phyloP scores from a whole-genome alignment of 805 yeast genomes.

The Blastobotrys mokoenaii region DNA sequence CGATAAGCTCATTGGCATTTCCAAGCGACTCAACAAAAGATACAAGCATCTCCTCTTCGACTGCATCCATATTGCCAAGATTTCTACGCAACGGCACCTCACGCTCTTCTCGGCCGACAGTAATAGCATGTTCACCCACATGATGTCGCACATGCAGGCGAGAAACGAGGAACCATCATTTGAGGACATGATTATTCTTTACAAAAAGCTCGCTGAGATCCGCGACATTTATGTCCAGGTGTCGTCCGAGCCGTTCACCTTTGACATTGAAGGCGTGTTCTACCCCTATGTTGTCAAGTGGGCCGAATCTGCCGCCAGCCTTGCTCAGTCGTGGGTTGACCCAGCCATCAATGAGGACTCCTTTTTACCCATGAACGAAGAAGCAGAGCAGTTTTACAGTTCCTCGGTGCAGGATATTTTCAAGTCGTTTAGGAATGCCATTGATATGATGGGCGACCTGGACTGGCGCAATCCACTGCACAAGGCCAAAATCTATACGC shows the following conservation, averaged over 20 bases:
- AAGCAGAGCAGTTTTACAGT: slow-evolving; percentile 33
- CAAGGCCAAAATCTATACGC: slow-evolving; percentile 51
- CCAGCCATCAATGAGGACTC: slow-evolving; percentile 51
- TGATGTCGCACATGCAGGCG: slow-evolving; percentile 19
- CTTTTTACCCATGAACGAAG: slow-evolving; percentile 44
- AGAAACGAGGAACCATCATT: slow-evolving; percentile 29
- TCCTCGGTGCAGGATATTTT: slow-evolving; percentile 63
- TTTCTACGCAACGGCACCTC: slow-evolving; percentile 27
- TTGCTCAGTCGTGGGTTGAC: slow-evolving; percentile 40
- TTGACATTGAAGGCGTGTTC: slow-evolving; percentile 51
- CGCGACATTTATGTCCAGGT: slow-evolving; percentile 42
- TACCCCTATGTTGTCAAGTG: slow-evolving; percentile 37
- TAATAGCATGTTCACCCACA: slow-evolving; percentile 26
- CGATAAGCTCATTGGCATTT: slow-evolving; percentile 41
- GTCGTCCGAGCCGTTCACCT: slow-evolving; percentile 35
- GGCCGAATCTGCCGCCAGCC: slow-evolving; percentile 37
- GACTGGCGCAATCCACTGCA: slow-evolving; percentile 63
- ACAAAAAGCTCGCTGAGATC: slow-evolving; percentile 44
- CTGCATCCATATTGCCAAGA: slow-evolving; percentile 39
- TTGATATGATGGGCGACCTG: slow-evolving; percentile 48
- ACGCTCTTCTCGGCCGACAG: slow-evolving; percentile 28
- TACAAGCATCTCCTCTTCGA: slow-evolving; percentile 58
- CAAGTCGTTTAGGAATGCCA: slow-evolving; percentile 48
- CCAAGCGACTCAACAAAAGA: slow-evolving; percentile 46
- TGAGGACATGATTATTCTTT: slow-evolving; percentile 51